Conservation (phyloP, 2,329 filamentous ascomycete species). For the Grosmannia penicillata region DNA sequence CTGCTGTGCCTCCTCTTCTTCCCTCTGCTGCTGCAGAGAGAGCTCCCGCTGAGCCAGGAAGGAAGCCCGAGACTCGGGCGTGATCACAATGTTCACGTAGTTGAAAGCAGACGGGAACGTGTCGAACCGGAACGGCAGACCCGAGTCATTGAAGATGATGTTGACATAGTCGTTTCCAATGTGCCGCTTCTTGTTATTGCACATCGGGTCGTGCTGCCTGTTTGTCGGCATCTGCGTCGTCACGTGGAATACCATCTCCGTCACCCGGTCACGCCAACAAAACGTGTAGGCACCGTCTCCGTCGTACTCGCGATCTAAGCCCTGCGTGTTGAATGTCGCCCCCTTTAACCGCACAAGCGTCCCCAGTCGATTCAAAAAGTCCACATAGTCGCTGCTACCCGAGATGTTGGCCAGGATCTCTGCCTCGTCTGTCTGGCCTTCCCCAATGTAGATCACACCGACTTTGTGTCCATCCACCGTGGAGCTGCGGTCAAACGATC, state of each 20-base stretch:
- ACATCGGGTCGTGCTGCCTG: slow-evolving; percentile 57
- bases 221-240: slow-evolving; percentile 96
- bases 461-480: slow-evolving; percentile 93
- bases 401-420: slow-evolving; percentile 79
- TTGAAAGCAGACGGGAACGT: slow-evolving; percentile 94
- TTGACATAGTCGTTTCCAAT: slow-evolving; percentile 98
- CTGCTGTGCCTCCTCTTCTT: slow-evolving; percentile 5
- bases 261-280: slow-evolving; percentile 88
- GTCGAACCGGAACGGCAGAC: slow-evolving; percentile 74
- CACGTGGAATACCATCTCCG: slow-evolving; percentile 90
- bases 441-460: slow-evolving; percentile 83
- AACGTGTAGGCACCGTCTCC: slow-evolving; percentile 78
- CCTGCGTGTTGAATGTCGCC: slow-evolving; percentile 84
- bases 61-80: slow-evolving; percentile 65
- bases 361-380: slow-evolving; percentile 71
- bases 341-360: slow-evolving; percentile 68
- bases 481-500: slow-evolving; percentile 70
- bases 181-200: slow-evolving; percentile 78
- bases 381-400: slow-evolving; percentile 76
- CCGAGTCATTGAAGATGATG: slow-evolving; percentile 95
- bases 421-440: slow-evolving; percentile 66
- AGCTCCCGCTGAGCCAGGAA: slow-evolving; percentile 51
- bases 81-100: slow-evolving; percentile 92
- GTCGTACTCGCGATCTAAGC: slow-evolving; percentile 64
- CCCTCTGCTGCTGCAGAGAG: slow-evolving; percentile 13